Conservation (phyloP, 2,329 filamentous ascomycete species). For the Cryphonectria carpinicola region DNA sequence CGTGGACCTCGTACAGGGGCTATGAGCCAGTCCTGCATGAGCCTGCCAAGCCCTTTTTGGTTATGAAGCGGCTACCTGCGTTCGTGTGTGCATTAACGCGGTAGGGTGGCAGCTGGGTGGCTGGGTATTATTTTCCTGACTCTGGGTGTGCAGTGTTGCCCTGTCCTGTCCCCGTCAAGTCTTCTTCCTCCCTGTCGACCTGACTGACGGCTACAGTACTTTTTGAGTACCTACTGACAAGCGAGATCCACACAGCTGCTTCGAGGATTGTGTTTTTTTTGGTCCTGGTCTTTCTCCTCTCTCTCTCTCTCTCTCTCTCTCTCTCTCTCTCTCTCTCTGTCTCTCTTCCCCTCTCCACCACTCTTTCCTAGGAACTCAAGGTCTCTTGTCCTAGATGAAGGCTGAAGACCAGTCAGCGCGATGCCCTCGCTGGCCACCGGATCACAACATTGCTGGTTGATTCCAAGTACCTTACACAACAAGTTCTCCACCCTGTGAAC, state of each 20-base stretch:
- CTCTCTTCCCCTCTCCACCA: no score
- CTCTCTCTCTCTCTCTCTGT: background rate
- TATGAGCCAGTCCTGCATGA: conserved; percentile 3
- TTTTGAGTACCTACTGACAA: background rate
- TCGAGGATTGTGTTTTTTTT: background rate
- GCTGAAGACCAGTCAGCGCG: background rate
- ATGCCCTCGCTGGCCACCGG: conserved; percentile 5
- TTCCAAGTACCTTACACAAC: background rate
- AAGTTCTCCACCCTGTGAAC: background rate
- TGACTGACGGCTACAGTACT: background rate
- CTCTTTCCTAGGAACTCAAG: background rate
- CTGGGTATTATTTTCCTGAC: background rate
- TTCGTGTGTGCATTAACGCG: background rate
- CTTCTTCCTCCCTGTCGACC: background rate
- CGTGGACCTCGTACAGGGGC: conserved; percentile 20
- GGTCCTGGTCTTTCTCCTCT: background rate
- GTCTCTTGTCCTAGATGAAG: background rate
- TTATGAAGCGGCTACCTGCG: conserved; percentile 21
- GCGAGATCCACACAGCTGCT: conserved; percentile 1
- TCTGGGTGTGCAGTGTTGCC: background rate
- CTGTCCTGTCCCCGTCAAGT: background rate
- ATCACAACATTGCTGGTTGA: background rate
- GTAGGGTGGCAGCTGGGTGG: background rate
- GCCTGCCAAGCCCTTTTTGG: conserved; percentile 27
- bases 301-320: background rate